Evolutionary conservation across 257 asterid genomes (phyloP).

Genomic region (Cordia subcordata): DNA sequence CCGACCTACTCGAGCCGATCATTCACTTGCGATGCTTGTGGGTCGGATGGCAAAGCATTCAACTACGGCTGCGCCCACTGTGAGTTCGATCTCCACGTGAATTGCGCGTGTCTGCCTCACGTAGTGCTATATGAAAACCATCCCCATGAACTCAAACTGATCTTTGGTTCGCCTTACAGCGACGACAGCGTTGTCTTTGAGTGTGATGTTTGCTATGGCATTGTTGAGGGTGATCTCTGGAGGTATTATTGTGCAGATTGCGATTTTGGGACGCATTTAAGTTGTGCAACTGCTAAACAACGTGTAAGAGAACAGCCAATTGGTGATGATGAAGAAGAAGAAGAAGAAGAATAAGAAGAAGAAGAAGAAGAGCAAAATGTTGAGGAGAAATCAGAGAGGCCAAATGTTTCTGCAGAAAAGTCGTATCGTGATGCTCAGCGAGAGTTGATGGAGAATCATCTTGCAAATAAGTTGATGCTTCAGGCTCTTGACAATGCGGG

Average conservation of each 20-base stretch:
- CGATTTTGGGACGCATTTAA: conserved; percentile 20
- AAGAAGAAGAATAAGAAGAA: not conserved
- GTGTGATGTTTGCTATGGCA: conserved; percentile 4
- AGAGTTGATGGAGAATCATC: conserved; percentile 5
- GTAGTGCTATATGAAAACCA: not conserved
- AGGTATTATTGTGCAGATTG: conserved; percentile 14
- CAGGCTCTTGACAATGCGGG: conserved; percentile 22
- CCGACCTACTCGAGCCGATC: conserved; percentile 21
- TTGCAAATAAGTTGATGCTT: conserved; percentile 12
- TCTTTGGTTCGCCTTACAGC: conserved; percentile 2
- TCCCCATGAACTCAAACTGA: conserved; percentile 20
- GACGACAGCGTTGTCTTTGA: not conserved
- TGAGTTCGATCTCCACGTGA: conserved; percentile 14
- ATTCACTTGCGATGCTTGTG: conserved; percentile 25
- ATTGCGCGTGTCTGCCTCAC: conserved; percentile 12
- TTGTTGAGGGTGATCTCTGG: conserved; percentile 6
- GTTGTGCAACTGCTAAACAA: conserved; percentile 7
- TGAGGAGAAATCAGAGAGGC: not conserved
- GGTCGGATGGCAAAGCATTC: conserved; percentile 17
- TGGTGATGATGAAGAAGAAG: not conserved
- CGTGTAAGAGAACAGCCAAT: not conserved
- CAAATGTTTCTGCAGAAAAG: not conserved
- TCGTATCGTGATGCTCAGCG: conserved; percentile 4
- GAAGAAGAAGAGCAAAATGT: no score
- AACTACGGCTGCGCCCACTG: conserved; percentile 18